Evolutionary conservation across 2,329 filamentous ascomycete species (phyloP).

Genomic region (Ophiostoma montium): DNA sequence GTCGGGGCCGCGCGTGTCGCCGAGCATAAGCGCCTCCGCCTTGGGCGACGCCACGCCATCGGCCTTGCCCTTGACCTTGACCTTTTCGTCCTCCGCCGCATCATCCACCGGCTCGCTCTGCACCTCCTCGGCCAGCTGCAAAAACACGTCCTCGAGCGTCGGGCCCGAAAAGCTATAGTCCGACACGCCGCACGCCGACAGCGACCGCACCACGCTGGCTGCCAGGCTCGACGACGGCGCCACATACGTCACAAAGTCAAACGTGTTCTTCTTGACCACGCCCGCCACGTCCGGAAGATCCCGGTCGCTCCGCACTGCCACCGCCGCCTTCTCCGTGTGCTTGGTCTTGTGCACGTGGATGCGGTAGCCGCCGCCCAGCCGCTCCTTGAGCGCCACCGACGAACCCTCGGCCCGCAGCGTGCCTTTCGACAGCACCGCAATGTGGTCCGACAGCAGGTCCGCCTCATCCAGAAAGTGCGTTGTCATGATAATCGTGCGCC

Average conservation of each 20-base stretch:
- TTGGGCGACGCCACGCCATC: background rate
- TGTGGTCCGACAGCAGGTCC: constrained; percentile 76
- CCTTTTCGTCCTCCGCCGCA: background rate
- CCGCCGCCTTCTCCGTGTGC: constrained; percentile 22
- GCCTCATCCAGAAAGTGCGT: constrained; percentile 93
- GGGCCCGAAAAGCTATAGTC: constrained; percentile 81
- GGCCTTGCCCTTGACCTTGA: background rate
- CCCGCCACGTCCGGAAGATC: constrained; percentile 37
- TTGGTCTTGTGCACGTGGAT: constrained; percentile 54
- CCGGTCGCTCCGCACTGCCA: constrained; percentile 1
- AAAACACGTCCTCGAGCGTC: constrained; percentile 84
- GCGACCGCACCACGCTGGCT: constrained; percentile 51
- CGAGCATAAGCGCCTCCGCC: background rate
- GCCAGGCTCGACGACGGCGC: constrained; percentile 56
- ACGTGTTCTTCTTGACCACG: constrained; percentile 41
- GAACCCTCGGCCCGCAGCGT: constrained; percentile 69
- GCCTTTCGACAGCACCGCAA: constrained; percentile 76
- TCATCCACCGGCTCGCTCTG: constrained; percentile 30
- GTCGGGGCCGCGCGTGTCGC: background rate
- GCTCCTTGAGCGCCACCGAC: constrained; percentile 72
- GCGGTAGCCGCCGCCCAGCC: constrained; percentile 69
- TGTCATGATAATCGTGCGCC: constrained; percentile 71
- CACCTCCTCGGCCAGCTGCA: constrained; percentile 72
- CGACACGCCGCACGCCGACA: constrained; percentile 52
- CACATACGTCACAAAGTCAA: constrained; percentile 61